Conservation (phyloP, 169 alveolate genomes). For the Pseudocohnilembus persalinus region DNA sequence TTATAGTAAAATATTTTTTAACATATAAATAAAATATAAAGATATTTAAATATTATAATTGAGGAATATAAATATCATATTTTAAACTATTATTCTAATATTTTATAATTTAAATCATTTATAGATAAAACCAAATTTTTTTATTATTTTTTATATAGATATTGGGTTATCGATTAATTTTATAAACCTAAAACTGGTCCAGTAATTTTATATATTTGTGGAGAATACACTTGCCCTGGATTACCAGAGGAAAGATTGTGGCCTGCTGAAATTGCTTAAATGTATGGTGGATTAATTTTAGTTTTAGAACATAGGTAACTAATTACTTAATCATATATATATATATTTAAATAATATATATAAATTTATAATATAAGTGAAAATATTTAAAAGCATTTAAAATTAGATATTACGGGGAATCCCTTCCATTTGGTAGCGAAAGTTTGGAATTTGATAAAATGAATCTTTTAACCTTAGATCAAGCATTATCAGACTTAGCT, state of each 20-base stretch:
- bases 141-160: neutral
- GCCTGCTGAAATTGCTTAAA: neutral
- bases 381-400: neutral
- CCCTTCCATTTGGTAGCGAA: neutral
- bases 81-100: no score
- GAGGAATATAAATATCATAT: no score
- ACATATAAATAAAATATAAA: no score
- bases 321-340: neutral
- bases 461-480: neutral
- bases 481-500: conserved; percentile 6
- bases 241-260: neutral
- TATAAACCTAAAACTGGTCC: neutral
- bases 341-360: no score
- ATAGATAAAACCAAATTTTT: no score
- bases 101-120: no score
- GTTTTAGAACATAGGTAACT: neutral
- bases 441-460: neutral
- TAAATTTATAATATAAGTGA: neutral
- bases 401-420: conserved; percentile 12
- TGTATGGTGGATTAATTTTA: neutral
- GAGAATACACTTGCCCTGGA: neutral
- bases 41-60: no score
- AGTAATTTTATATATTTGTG: neutral
- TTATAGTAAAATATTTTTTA: no score
- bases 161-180: neutral